phyloP scores from a whole-genome alignment of 306 rosid species.

The Lathyrus sativus region DNA sequence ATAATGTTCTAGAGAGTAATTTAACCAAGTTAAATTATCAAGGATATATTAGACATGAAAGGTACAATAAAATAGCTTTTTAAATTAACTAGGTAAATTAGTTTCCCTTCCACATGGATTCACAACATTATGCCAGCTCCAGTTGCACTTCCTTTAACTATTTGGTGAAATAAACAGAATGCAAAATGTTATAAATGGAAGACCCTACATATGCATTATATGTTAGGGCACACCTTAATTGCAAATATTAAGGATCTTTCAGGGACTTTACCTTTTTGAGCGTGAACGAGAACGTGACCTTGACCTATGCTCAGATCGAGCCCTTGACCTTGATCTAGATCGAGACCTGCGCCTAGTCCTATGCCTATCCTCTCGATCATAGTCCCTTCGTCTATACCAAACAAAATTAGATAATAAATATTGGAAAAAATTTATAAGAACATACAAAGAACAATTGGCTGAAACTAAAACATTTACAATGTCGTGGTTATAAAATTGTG shows the following conservation, averaged over 20 bases:
- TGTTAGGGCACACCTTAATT: slow-evolving; percentile 2
- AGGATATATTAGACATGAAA: neutral
- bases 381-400: slow-evolving; percentile 70
- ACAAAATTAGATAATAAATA: slow-evolving; percentile 15
- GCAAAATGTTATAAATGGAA: neutral
- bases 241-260: neutral
- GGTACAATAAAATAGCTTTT: slow-evolving; percentile 3
- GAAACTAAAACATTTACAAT: neutral
- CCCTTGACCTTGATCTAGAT: slow-evolving; percentile 61
- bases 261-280: slow-evolving; percentile 73
- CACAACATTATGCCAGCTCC: slow-evolving; percentile 14
- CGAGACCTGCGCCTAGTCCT: slow-evolving; percentile 66
- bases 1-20: neutral
- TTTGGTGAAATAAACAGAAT: slow-evolving; percentile 19
- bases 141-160: slow-evolving; percentile 7
- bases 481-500: neutral
- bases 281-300: slow-evolving; percentile 92
- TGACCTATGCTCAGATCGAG: slow-evolving; percentile 76
- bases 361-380: slow-evolving; percentile 79
- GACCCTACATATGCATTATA: slow-evolving; percentile 1
- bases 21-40: neutral
- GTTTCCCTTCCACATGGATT: slow-evolving; percentile 20
- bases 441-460: neutral
- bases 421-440: slow-evolving; percentile 8
- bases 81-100: neutral